Evolutionary conservation across 441 rosid species (phyloP).

Genomic region (Adansonia gregorii): DNA sequence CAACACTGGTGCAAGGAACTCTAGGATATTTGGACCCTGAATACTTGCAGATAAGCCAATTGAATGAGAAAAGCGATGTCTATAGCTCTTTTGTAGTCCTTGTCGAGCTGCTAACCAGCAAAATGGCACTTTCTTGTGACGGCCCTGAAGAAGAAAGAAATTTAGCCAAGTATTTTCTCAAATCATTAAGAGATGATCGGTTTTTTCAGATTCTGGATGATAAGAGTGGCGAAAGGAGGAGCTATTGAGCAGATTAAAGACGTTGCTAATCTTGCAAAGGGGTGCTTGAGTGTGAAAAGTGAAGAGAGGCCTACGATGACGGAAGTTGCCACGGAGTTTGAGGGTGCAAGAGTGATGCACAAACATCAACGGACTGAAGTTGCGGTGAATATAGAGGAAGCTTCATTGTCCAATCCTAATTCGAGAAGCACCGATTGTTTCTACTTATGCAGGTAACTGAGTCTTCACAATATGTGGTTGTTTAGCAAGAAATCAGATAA

Average conservation of each 20-base stretch:
- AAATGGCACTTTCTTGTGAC: background rate
- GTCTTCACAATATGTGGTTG: too few relatives aligned
- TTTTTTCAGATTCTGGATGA: background rate
- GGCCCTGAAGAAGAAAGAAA: background rate
- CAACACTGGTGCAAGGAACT: slow-evolving; percentile 39
- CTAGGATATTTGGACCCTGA: background rate
- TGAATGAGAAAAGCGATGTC: background rate
- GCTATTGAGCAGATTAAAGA: background rate
- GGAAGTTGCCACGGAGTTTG: background rate
- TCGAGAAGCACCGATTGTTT: too few relatives aligned
- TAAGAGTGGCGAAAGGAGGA: background rate
- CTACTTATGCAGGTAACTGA: too few relatives aligned
- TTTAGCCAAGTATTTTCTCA: background rate
- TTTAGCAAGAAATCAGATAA: too few relatives aligned
- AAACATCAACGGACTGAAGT: background rate
- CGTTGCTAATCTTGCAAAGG: background rate
- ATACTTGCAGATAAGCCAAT: slow-evolving; percentile 6
- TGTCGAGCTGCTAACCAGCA: background rate
- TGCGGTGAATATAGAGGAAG: background rate
- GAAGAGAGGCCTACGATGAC: background rate
- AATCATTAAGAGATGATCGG: background rate
- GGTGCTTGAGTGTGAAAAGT: background rate
- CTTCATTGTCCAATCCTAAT: background rate
- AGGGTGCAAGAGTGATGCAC: background rate
- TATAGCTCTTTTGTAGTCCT: background rate